Base-by-base conservation (phyloP, 1,284 basidiomycete genomes). In the Sporisorium exsertum region DNA sequence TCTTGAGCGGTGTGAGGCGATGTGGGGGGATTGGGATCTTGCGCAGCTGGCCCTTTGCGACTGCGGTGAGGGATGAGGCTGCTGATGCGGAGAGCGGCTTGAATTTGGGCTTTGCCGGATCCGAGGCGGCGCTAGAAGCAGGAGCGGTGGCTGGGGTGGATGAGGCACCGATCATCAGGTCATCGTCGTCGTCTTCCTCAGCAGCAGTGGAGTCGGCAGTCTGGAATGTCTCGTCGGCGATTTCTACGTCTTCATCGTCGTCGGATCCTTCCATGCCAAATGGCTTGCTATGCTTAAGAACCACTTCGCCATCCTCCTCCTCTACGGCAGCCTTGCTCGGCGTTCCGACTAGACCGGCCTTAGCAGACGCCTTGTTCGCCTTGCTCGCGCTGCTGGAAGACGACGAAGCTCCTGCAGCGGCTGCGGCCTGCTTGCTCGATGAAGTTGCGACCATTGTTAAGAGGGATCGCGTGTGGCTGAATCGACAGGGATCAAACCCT, bases 1-100 rank as follows among this genome's bases (percentile, higher is more conserved):
- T 94, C 87, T 97, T 97, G 64, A 99, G 87, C 6, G 97, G 97
- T 16, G 94, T 95, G 93, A 98, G 95, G 56, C 96, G 91, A 86
- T 99, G 97, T 9, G 94, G 94, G 5, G 96, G 97, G 85, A 99
- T 93, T 24, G 94, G 89, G 79, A 99, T 90, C 52, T 81, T 83
- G 54, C 83, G 77, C 40, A 81, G 43, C 55, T 84, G 82, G 3
- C 74, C 74, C 29, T 77, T 77, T 53, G 77, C 63, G 5, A 78
- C 72, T 1, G 72, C 72, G 22, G 73, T 76, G 3, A 70, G 50
- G 0, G 59, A 57, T 0, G 65, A 40, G 2, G 52, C 26, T 1
- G 70, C 57, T 5, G 53, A 35, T 3, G 54, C 20, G 13, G 77
- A 68, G 24, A 78, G 60, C 9, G 72, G 69, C 20, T 49, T 13